A percentile compares a stretch with the other conserved stretches of the same genome.
phyloP scores from a whole-genome alignment of 139 green algal species.

The Nannochloris sp. region DNA sequence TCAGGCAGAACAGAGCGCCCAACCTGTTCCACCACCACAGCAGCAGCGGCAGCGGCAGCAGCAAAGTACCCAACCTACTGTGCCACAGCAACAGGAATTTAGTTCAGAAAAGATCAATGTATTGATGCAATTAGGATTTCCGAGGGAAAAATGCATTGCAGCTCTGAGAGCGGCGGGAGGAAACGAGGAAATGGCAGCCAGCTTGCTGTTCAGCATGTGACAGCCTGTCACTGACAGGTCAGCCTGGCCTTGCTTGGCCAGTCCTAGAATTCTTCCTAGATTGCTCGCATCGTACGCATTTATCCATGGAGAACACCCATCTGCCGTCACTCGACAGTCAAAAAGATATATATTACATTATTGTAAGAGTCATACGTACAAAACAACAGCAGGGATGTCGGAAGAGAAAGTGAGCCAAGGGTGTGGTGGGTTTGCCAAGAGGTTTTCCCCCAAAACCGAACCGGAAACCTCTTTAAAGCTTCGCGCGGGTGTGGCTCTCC shows the following conservation, averaged over 20 bases:
- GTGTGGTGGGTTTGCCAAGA: conserved; percentile 19
- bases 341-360: too few species aligned
- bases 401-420: neutral
- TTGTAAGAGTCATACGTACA: too few species aligned
- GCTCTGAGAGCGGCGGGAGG: conserved; percentile 52
- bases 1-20: neutral
- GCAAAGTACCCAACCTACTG: neutral
- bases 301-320: too few species aligned
- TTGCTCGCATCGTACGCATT: too few species aligned
- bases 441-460: conserved; percentile 1
- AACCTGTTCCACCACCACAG: neutral
- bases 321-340: too few species aligned
- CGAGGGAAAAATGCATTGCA: conserved; percentile 28
- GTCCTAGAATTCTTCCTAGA: too few species aligned
- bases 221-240: neutral
- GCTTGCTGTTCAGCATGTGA: conserved; percentile 51
- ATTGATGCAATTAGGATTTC: conserved; percentile 57
- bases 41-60: neutral
- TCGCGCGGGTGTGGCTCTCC: conserved; percentile 30
- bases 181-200: conserved; percentile 60
- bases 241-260: too few species aligned
- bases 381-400: neutral
- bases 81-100: conserved; percentile 1
- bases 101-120: conserved; percentile 38
- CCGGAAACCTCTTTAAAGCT: conserved; percentile 17